These are phyloP conservation scores for Clarireedia paspali DNA, from an alignment of 2,329 filamentous ascomycete genomes.

Conservation along the genomic window DNA sequence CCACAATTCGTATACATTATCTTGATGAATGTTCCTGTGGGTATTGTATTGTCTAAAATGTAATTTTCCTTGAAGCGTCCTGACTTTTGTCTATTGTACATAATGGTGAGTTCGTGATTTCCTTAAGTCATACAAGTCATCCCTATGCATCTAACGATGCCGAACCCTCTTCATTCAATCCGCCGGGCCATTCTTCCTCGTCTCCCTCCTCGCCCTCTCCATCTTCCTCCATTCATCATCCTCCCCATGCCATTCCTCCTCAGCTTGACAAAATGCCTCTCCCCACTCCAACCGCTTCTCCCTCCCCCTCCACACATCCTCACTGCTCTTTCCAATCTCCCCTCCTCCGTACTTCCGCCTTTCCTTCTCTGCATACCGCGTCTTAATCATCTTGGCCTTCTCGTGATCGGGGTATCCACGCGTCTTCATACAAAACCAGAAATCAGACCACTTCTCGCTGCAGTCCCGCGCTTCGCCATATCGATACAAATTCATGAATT, in stretches of 20 bases:
- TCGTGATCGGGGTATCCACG: conserved; percentile 53
- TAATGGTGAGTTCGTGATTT: no score
- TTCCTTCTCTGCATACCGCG: conserved; percentile 53
- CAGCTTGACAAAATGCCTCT: conserved; percentile 19
- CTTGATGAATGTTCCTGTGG: neutral
- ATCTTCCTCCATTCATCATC: conserved; percentile 25
- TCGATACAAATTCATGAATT: conserved; percentile 88
- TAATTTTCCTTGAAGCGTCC: no score
- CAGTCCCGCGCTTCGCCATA: conserved; percentile 72
- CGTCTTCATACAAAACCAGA: conserved; percentile 95
- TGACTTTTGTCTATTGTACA: no score
- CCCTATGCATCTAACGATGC: no score
- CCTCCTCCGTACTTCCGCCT: conserved; percentile 40
- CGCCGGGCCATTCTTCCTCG: conserved; percentile 11
- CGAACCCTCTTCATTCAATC: neutral
- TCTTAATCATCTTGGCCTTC: conserved; percentile 41
- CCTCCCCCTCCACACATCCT: conserved; percentile 83
- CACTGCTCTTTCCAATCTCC: conserved; percentile 59
- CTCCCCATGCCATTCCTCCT: neutral
- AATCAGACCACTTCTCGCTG: conserved; percentile 82
- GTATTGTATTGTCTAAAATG: neutral
- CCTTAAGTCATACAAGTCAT: no score
- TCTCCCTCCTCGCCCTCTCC: conserved; percentile 15
- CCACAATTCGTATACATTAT: neutral
- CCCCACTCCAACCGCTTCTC: conserved; percentile 47